Evolutionary conservation across 2,329 filamentous ascomycete genomes (phyloP).

Genomic region (Hypoxylon sp.): DNA sequence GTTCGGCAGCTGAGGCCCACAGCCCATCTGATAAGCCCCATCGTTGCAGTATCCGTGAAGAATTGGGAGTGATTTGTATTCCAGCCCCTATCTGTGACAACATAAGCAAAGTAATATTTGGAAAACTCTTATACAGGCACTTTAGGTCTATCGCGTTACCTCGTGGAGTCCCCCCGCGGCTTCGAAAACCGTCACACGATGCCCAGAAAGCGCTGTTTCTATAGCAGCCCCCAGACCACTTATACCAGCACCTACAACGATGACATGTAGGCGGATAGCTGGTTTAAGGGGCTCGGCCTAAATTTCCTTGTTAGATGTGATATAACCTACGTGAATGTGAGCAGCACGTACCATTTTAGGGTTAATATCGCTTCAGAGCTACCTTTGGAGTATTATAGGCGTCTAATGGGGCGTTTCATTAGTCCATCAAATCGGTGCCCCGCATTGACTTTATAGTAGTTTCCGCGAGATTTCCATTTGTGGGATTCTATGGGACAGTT

Average conservation of each 20-base stretch:
- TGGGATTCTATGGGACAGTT: not conserved
- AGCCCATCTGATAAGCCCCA: constrained; percentile 66
- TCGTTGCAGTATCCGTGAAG: constrained; percentile 63
- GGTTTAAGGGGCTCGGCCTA: constrained; percentile 21
- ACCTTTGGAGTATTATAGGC: not conserved
- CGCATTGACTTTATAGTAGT: not conserved
- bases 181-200: constrained; percentile 61
- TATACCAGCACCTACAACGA: constrained; percentile 61
- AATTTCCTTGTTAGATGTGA: constrained; percentile 1
- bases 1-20: constrained; percentile 58
- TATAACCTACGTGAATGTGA: not conserved
- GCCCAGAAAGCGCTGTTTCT: constrained; percentile 57
- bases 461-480: not conserved
- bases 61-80: constrained; percentile 67
- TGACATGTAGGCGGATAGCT: constrained; percentile 52
- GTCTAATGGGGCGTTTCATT: not conserved
- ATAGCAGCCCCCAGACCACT: constrained; percentile 60
- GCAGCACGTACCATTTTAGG: constrained; percentile 25
- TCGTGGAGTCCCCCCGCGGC: constrained; percentile 59
- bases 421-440: not conserved
- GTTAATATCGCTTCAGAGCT: not conserved
- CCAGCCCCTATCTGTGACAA: constrained; percentile 64
- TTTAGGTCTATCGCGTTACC: constrained; percentile 44
- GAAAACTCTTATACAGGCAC: not conserved
- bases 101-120: constrained; percentile 1